Conservation (phyloP, 1,284 basidiomycete genomes). For the Amylostereum chailletii region DNA sequence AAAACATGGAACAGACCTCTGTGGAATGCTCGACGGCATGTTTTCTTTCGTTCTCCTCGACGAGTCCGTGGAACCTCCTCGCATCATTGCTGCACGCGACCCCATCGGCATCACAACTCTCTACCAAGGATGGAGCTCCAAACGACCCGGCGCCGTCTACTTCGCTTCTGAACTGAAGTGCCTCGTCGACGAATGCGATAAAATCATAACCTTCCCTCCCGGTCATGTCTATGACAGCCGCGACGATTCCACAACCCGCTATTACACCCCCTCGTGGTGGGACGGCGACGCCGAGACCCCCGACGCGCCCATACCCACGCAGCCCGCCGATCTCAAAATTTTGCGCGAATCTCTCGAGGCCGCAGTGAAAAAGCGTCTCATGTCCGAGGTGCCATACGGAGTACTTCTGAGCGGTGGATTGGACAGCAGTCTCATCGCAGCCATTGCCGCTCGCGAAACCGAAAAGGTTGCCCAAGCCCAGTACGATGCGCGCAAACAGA, state of each 20-base stretch:
- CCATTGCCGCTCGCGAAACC: conserved; percentile 95
- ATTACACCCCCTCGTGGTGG: conserved; percentile 88
- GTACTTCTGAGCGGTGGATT: conserved; percentile 94
- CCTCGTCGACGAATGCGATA: conserved; percentile 88
- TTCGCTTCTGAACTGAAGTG: conserved; percentile 98
- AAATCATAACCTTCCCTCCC: conserved; percentile 93
- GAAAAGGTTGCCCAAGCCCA: conserved; percentile 85
- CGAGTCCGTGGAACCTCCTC: conserved; percentile 81
- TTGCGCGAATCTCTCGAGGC: conserved; percentile 83
- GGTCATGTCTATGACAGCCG: conserved; percentile 90
- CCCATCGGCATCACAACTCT: conserved; percentile 98
- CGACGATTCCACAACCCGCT: conserved; percentile 70
- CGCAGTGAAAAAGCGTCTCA: conserved; percentile 91
- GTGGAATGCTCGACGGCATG: conserved; percentile 91
- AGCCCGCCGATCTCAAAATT: conserved; percentile 58
- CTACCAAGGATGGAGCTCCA: conserved; percentile 92
- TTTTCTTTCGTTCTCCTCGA: conserved; percentile 98
- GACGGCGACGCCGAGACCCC: conserved; percentile 58
- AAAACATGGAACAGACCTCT: conserved; percentile 72
- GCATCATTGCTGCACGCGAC: conserved; percentile 93
- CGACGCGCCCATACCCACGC: conserved; percentile 50
- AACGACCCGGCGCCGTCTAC: conserved; percentile 78
- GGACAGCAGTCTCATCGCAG: conserved; percentile 93
- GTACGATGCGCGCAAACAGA: conserved; percentile 58
- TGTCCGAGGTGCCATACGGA: conserved; percentile 99